Evolutionary conservation across 2,329 filamentous ascomycete species (phyloP).

Genomic region (Phoma sp.): DNA sequence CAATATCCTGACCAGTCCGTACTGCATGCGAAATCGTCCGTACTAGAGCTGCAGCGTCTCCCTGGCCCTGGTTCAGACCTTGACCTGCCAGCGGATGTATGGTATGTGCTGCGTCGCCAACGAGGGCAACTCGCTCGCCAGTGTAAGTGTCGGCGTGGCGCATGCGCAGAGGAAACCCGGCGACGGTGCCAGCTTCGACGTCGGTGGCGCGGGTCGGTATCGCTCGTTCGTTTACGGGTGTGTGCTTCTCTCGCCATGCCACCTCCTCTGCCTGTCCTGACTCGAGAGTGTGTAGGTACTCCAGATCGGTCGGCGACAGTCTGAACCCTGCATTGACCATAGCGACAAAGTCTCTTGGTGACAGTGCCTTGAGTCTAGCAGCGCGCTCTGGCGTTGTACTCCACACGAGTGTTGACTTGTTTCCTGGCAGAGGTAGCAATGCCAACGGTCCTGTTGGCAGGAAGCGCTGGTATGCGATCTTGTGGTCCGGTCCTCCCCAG

Average conservation of each 20-base stretch:
- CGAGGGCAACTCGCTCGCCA: constrained; percentile 85
- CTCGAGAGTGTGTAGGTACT: constrained; percentile 75
- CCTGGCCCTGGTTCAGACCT: constrained; percentile 91
- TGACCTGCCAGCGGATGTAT: constrained; percentile 94
- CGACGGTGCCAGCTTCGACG: constrained; percentile 80
- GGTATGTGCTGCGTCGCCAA: constrained; percentile 95
- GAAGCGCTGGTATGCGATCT: constrained; percentile 94
- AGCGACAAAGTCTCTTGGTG: constrained; percentile 75
- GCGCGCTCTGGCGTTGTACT: constrained; percentile 86
- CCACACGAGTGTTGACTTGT: constrained; percentile 89
- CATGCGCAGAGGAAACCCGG: constrained; percentile 89
- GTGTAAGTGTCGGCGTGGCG: constrained; percentile 95
- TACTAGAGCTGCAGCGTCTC: constrained; percentile 81
- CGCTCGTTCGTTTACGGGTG: constrained; percentile 54
- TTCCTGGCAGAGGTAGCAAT: constrained; percentile 86
- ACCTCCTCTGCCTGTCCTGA: constrained; percentile 72
- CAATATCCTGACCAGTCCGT: constrained; percentile 85
- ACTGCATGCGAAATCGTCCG: constrained; percentile 79
- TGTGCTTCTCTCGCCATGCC: constrained; percentile 81
- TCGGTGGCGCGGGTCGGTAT: constrained; percentile 72
- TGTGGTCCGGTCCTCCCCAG: constrained; percentile 55
- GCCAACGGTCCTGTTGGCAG: constrained; percentile 91
- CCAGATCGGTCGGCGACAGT: constrained; percentile 77
- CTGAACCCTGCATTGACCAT: constrained; percentile 96
- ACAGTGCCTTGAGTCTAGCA: constrained; percentile 77